phyloP scores from a whole-genome alignment of 768 basidiomycete species.

The Gloeostereum incarnatum region DNA sequence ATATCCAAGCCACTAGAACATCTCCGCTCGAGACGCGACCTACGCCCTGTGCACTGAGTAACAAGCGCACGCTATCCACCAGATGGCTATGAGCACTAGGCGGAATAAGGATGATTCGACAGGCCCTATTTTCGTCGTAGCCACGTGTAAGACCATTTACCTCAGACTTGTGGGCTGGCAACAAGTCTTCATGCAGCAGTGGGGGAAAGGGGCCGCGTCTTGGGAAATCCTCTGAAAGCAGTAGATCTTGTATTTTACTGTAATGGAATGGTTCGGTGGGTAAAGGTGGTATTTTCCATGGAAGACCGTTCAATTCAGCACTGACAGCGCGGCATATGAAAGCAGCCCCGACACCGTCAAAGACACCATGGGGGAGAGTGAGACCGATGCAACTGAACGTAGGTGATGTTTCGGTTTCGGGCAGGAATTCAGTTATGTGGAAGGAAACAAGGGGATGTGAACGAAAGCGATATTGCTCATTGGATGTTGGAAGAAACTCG shows the following conservation, averaged over 20 bases:
- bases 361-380: slow-evolving; percentile 29
- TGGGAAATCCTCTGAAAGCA: slow-evolving; percentile 14
- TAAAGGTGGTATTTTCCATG: slow-evolving; percentile 25
- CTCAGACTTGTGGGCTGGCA: slow-evolving; percentile 25
- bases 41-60: slow-evolving; percentile 8
- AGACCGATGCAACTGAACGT: slow-evolving; percentile 31
- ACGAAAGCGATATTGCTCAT: slow-evolving; percentile 23
- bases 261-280: slow-evolving; percentile 20
- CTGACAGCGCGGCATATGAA: slow-evolving; percentile 25
- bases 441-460: slow-evolving; percentile 30
- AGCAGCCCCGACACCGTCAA: slow-evolving; percentile 30
- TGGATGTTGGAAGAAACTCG: slow-evolving; percentile 27
- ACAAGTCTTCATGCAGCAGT: slow-evolving; percentile 19
- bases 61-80: slow-evolving; percentile 20
- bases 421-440: slow-evolving; percentile 32
- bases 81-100: slow-evolving; percentile 17
- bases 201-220: slow-evolving; percentile 19
- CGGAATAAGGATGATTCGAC: slow-evolving; percentile 24
- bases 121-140: too few relatives aligned
- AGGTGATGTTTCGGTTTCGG: slow-evolving; percentile 14
- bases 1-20: slow-evolving; percentile 29
- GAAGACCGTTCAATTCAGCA: slow-evolving; percentile 25
- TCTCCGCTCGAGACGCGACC: slow-evolving; percentile 24
- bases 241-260: slow-evolving; percentile 11
- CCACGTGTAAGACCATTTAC: slow-evolving; percentile 26